Evolutionary conservation across 805 yeast genomes (phyloP), one percentile per base, ranked within the genome.

Genomic region (Jamesozyma spencerorum): DNA sequence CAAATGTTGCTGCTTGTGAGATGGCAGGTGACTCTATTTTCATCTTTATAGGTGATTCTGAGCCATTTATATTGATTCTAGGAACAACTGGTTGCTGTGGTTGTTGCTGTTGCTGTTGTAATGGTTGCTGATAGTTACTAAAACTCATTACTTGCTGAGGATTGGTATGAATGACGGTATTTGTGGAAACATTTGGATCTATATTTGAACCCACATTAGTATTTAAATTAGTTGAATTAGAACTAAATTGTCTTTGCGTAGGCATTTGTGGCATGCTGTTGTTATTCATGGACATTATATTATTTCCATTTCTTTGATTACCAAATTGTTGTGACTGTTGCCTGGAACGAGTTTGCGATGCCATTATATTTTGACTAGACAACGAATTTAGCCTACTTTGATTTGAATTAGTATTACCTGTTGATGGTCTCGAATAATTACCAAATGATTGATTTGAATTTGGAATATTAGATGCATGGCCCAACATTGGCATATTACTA

Each of bases 401-500:
- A 26, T 41, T 28, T 32, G 26, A 28, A 33, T 18, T 32, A 13
- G 14, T 15, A 20, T 36, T 40, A 4, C 30, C 45, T 33, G 44
- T 42, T 18, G 47, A 38, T 11, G 52, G 47, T 39, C 51, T 45
- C 14, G 10, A n/a, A 19, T 38, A 38, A 13, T 15, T 31, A 19
- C 15, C 20, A 22, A 29, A 39, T n/a, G 26, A 17, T 27, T 31
- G 18, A 22, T 26, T 24, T 11, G 32, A 34, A 5, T 39, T 18
- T 6, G 36, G 24, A 8, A 51, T 34, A 36, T 53, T 57, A 1
- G 64, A 58, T 8, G 64, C 59, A 41, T 50, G 52, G 13, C 63
- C 58, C 28, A 60, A 40, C n/a, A 44, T 45, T 14, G 59, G 55
- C 58, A 62, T 54, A 36, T 54, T 53, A 34, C 63, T 59, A 24